Evolutionary conservation across 352 stramenopile genomes (phyloP), one percentile per base, ranked within the genome.

Genomic region (Phytophthora pistaciae): DNA sequence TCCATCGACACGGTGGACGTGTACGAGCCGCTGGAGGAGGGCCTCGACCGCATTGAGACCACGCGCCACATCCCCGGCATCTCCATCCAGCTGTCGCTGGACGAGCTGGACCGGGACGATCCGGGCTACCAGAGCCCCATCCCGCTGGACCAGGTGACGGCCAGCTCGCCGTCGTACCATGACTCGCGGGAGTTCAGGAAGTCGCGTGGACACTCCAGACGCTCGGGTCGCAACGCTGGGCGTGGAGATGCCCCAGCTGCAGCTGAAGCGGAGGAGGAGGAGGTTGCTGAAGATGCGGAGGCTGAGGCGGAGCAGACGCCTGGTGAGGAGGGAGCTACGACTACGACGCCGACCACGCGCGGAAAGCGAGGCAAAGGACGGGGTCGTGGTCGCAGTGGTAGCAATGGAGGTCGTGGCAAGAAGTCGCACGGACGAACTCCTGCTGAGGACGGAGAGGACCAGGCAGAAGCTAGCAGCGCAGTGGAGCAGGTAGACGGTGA

Each of bases 1-100:
- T 94, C 87, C 23, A 85, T 95, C 42, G 87, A 95, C 70, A 93
- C 85, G 0, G 70, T 91, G 42, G 90, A 96, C 57, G 83, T 92
- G 50, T 96, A 95, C 54, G 90, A 96, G 68, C 90, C 90, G 31
- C 73, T 96, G 27, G 90, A 96, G 60, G 90, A 96, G 75, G 90
- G 90, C 27, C 76, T 96, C 20, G 90, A 96, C 57, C 79, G 84
- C 56, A 88, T 95, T 25, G 84, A 94, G 77, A 89, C 76, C 18
- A 89, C 78, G 60, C 85, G 86, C 40, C 76, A 89, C 48, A 90
- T 95, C 56, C 85, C 90, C 1, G 82, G 84, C 42, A 95, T 96
- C 61, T 85, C 78, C 31, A 93, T 96, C 60, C 69, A 87, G 55
- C 61, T 96, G 33, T 93, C 88, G 29, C 75, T 94, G 49, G 82